Base-by-base conservation (phyloP, 2,329 filamentous ascomycete species). In the Simplicillium sp. region DNA sequence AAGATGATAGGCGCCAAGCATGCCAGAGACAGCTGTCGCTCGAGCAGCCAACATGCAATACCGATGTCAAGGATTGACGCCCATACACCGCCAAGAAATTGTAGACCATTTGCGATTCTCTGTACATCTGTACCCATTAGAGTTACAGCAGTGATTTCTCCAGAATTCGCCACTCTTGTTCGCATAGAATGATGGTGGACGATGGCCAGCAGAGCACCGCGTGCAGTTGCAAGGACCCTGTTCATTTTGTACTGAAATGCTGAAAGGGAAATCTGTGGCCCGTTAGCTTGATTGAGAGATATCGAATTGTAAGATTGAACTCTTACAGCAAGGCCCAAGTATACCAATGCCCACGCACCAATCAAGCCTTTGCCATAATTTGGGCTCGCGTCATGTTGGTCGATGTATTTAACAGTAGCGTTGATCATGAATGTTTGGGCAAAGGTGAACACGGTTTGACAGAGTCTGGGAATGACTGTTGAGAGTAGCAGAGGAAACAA, bases 101-200 rank as follows among this genome's bases (percentile, higher is more conserved):
- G 31, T 36, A 58, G 44, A 4, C 41, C 46, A 2, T 34, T 37
- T 11, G 45, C 42, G 14, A 60, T 57, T 1, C 57, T 53, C 25
- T 56, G 54, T 1, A 60, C 46, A 36, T 60, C 58, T 2, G 58
- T 57, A 3, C 55, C 54, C 55, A 61, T 59, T 1, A 61, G 40
- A 1, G 58, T 46, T 3, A 61, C 41, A 7, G 53, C 57, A 2
- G 52, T 50, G 11, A 53, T 50, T 5, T 52, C 50, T 14, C 37
- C 37, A 4, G 58, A 40, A 11, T 54, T 45, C 1, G 49, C 50
- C 4, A 51, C 50, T 3, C 50, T 42, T 1, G 55, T 20, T 17
- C 54, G 48, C 5, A 49, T 48, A 2, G 20, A 25, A 9, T 25
- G 20, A 9, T 25, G 6, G 9, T 25, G 20, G 20, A 25, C 9